Conservation (phyloP, 148 eudicot species). For the Rhododendron vialii region DNA sequence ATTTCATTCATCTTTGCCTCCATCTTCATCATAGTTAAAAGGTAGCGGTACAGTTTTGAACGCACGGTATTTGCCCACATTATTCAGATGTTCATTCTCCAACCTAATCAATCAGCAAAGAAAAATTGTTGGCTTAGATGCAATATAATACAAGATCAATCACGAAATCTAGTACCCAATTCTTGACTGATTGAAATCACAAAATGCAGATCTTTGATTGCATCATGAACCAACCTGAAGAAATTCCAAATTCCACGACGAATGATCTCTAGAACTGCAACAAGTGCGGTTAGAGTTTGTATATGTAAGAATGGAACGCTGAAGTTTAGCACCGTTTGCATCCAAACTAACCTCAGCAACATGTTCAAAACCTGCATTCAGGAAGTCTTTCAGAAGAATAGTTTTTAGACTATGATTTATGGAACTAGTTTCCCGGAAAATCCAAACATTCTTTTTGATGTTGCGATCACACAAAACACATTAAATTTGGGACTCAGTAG, state of each 20-base stretch:
- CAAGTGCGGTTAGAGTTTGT: slow-evolving; percentile 39
- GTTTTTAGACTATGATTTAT: not conserved
- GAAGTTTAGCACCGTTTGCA: slow-evolving; percentile 63
- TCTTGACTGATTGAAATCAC: not conserved
- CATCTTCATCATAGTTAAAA: not conserved
- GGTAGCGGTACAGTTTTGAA: not conserved
- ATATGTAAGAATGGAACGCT: slow-evolving; percentile 37
- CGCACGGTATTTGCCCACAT: not conserved
- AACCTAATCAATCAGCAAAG: slow-evolving; percentile 1
- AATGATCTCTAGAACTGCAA: slow-evolving; percentile 69
- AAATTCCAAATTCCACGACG: slow-evolving; percentile 94
- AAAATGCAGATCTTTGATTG: not conserved
- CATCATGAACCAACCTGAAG: slow-evolving; percentile 55
- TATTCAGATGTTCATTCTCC: slow-evolving; percentile 3
- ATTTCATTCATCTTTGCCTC: not conserved
- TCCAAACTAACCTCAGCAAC: slow-evolving; percentile 74
- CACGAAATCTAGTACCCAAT: not conserved
- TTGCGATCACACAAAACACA: not conserved
- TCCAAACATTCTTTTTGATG: not conserved
- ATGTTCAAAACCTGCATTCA: slow-evolving; percentile 48
- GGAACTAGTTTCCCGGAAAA: not conserved
- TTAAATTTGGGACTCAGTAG: not conserved
- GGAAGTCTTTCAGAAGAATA: not conserved
- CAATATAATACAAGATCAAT: not conserved
- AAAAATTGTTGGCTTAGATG: not conserved